phyloP scores from a whole-genome alignment of 176 grass and related monocot genomes.

The Eremochloa ophiuroides region DNA sequence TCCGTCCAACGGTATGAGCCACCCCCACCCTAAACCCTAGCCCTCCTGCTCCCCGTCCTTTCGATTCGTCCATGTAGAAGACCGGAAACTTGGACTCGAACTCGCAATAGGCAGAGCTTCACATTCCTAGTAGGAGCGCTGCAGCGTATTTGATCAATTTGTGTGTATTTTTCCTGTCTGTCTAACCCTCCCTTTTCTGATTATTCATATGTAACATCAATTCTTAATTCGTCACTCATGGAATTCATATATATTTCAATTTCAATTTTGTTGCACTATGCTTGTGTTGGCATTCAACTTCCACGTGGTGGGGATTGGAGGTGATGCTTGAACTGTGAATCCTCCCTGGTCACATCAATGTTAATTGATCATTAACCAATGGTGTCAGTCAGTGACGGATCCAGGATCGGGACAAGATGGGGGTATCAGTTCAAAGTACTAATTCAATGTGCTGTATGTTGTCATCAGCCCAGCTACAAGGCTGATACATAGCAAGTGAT shows the following conservation, averaged over 20 bases:
- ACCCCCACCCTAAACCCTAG: conserved; percentile 35
- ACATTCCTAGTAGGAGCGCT: background rate
- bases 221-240: background rate
- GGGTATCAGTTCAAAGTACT: too few species aligned
- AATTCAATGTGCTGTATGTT: too few species aligned
- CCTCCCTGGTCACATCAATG: background rate
- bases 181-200: too few species aligned
- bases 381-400: too few species aligned
- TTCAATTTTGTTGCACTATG: background rate
- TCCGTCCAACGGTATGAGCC: conserved; percentile 49
- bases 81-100: background rate
- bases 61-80: background rate
- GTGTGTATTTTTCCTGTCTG: background rate
- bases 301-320: background rate
- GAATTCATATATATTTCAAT: background rate
- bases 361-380: background rate
- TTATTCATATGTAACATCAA: background rate
- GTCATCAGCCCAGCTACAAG: background rate
- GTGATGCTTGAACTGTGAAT: background rate
- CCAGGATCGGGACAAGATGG: too few species aligned
- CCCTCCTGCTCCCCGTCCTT: background rate
- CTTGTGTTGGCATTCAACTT: background rate
- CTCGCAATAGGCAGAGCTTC: background rate
- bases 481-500: background rate
- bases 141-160: background rate